Evolutionary conservation across 805 yeast genomes (phyloP), one percentile per base, ranked within the genome.

Genomic region (Ogataea pignaliae): DNA sequence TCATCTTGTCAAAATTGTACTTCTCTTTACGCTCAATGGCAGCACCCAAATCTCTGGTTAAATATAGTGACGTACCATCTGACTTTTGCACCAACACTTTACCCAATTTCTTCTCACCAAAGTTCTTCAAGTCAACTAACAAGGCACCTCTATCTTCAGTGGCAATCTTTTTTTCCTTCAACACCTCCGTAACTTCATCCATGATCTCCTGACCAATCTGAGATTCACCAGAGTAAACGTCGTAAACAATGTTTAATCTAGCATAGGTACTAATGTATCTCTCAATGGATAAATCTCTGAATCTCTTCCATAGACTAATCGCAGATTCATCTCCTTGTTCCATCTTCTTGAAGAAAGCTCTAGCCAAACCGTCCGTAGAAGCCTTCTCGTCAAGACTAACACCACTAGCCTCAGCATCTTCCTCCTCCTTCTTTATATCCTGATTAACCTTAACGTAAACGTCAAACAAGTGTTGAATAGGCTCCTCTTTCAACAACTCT

Each of bases 41-140:
- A 58, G 90, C 97, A 57, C 97, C 97, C 46, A 93, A 85, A 67
- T 93, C 99, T 72, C 99, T 83, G 50, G 98, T 90, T 59, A 93
- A 68, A 66, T 93, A 93, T 50, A 93, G 72, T 14, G 96, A 86
- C 18, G 99, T 87, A 64, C 98, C 98, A 64, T 93, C 99, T 18
- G 88, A 81, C 69, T 93, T 95, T 65, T 88, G 88, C 40, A 93
- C 91, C 52, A 93, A 77, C 44, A 88, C 87, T 70, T 90, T 91
- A 53, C 97, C 98, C 48, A 93, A 75, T 64, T 90, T 90, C 75
- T 91, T 90, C 73, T 85, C 85, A 33, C 64, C 66, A 70, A 82
- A 83, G 57, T 78, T 78, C 52, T 87, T 80, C 64, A 93, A 76
- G 63, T 93, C 97, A 53, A 93, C 85, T 48, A 91, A 75, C 56